Conservation (phyloP, 2,329 filamentous ascomycete species). For the Lasiodiplodia sp. region DNA sequence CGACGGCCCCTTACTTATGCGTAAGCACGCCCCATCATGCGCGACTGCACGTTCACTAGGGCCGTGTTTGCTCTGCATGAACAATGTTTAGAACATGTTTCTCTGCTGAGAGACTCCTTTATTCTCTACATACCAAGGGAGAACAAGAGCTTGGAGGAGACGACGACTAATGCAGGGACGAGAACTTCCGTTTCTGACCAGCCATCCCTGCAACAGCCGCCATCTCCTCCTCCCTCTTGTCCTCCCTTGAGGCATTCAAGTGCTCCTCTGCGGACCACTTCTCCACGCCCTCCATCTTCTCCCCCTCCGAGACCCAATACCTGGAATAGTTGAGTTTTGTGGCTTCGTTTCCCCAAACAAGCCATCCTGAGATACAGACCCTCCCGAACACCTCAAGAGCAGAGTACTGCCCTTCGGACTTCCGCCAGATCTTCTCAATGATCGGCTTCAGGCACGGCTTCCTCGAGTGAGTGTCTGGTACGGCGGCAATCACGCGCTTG, state of each 20-base stretch:
- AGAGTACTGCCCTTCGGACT: slow-evolving; percentile 51
- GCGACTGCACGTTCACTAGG: not conserved
- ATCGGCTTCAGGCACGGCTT: slow-evolving; percentile 75
- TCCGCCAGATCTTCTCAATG: slow-evolving; percentile 60
- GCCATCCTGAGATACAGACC: slow-evolving; percentile 77
- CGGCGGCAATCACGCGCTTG: slow-evolving; percentile 69
- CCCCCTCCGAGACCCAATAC: slow-evolving; percentile 53
- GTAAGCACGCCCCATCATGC: not conserved
- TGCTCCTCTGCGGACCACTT: not conserved
- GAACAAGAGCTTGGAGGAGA: not conserved
- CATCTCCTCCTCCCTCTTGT: not conserved
- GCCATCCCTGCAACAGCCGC: not conserved
- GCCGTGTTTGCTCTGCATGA: not conserved
- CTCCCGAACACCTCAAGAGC: slow-evolving; percentile 81
- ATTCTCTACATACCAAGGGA: not conserved
- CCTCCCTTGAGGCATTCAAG: not conserved
- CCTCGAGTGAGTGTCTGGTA: slow-evolving; percentile 78
- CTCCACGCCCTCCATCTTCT: not conserved
- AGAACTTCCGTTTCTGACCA: slow-evolving; percentile 3
- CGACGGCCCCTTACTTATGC: slow-evolving; percentile 13
- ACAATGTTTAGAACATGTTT: slow-evolving; percentile 10
- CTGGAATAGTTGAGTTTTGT: slow-evolving; percentile 70
- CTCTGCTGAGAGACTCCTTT: not conserved
- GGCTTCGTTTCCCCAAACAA: slow-evolving; percentile 78
- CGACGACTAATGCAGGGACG: not conserved